A percentile compares a stretch with the other conserved stretches of the same genome.
Evolutionary conservation across 164 flowering plant species (phyloP).

Genomic region (Kingdonia uniflora): DNA sequence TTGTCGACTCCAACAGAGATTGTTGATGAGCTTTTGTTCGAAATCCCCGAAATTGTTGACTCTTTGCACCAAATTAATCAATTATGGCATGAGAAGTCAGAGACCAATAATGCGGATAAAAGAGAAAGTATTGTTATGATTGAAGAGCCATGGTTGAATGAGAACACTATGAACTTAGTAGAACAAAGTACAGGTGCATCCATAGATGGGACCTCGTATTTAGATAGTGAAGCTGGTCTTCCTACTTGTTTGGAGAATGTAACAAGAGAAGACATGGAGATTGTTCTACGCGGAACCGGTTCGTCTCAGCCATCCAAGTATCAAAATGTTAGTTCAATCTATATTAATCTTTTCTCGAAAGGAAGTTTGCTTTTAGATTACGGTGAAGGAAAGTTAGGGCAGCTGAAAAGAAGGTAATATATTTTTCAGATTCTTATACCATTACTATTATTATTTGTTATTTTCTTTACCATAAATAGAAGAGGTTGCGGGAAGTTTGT

Average conservation of each 20-base stretch:
- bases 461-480: too few relatives aligned
- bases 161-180: conserved; percentile 11
- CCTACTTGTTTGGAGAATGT: conserved; percentile 81
- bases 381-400: conserved; percentile 96
- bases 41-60: conserved; percentile 71
- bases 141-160: too few relatives aligned
- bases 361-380: conserved; percentile 89
- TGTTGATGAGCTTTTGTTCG: conserved; percentile 47
- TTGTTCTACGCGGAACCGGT: conserved; percentile 94
- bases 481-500: too few relatives aligned
- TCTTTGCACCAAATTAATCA: conserved; percentile 41
- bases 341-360: conserved; percentile 78
- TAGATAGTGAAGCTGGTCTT: conserved; percentile 10
- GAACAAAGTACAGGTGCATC: conserved; percentile 16
- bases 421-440: too few relatives aligned
- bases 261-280: conserved; percentile 82
- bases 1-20: conserved; percentile 21
- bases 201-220: neutral
- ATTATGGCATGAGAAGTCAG: too few relatives aligned
- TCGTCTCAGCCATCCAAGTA: conserved; percentile 98
- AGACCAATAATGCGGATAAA: too few relatives aligned
- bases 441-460: too few relatives aligned
- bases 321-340: conserved; percentile 83
- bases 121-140: too few relatives aligned
- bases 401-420: conserved; percentile 86